phyloP scores from a whole-genome alignment of 139 green algal species.

The Chlamydomonas applanata region DNA sequence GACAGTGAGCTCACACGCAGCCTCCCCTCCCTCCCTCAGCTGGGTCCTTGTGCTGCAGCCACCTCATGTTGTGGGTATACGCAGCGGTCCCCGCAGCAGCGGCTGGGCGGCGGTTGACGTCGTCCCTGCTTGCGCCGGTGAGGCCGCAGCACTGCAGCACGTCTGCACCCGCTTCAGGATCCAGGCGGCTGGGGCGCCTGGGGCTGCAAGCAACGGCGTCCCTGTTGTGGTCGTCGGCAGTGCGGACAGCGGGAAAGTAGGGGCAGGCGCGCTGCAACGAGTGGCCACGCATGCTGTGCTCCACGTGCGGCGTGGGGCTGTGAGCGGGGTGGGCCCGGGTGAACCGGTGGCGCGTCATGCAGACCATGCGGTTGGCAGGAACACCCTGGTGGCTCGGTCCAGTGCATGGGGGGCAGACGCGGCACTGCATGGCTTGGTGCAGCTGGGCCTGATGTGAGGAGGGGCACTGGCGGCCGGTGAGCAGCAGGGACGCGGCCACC shows the following conservation, averaged over 20 bases:
- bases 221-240: not conserved
- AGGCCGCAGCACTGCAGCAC: not conserved
- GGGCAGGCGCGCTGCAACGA: not conserved
- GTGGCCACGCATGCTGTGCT: not conserved
- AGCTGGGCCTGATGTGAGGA: not conserved
- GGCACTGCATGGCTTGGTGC: not conserved
- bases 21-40: not conserved
- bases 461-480: too few species aligned
- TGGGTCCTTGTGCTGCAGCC: constrained; percentile 12
- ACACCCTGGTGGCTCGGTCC: not conserved
- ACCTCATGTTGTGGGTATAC: not conserved
- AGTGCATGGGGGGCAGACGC: not conserved
- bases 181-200: not conserved
- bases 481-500: too few species aligned
- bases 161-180: not conserved
- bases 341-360: not conserved
- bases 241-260: not conserved
- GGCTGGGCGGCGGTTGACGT: constrained; percentile 2
- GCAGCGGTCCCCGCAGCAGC: too few species aligned
- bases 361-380: not conserved
- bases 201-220: not conserved
- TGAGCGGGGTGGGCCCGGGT: not conserved
- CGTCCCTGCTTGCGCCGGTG: not conserved
- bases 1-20: too few species aligned
- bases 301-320: not conserved